phyloP scores from a whole-genome alignment of 345 rosid species.

The Litchi chinensis region DNA sequence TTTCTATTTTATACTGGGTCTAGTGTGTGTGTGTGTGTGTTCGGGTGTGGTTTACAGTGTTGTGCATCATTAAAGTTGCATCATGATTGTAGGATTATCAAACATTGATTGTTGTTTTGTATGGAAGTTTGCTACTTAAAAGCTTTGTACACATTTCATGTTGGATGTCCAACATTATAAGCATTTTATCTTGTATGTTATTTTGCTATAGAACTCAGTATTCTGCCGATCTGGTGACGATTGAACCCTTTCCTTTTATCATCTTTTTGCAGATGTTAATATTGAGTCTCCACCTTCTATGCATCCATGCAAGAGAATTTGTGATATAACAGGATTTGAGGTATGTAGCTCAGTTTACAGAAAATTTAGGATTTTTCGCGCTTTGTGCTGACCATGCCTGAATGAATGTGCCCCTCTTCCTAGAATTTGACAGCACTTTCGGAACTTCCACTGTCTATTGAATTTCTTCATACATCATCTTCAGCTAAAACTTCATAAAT shows the following conservation, averaged over 20 bases:
- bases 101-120: neutral
- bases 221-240: neutral
- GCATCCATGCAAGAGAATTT: slow-evolving; percentile 79
- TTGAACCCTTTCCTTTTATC: slow-evolving; percentile 5
- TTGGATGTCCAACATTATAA: neutral
- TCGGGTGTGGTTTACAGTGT: neutral
- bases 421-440: neutral
- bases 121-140: neutral
- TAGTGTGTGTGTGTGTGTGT: no score
- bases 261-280: slow-evolving; percentile 60
- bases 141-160: neutral
- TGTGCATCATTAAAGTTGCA: neutral
- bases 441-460: neutral
- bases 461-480: neutral
- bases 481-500: neutral
- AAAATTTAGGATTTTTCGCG: neutral
- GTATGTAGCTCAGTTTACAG: slow-evolving; percentile 32
- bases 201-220: neutral
- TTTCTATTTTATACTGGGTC: neutral
- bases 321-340: slow-evolving; percentile 90
- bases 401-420: neutral
- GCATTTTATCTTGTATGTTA: neutral
- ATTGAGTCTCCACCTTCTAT: slow-evolving; percentile 90
- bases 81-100: neutral
- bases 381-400: neutral